phyloP scores from a whole-genome alignment of 345 rosid species.

The Rhizophora apiculata region DNA sequence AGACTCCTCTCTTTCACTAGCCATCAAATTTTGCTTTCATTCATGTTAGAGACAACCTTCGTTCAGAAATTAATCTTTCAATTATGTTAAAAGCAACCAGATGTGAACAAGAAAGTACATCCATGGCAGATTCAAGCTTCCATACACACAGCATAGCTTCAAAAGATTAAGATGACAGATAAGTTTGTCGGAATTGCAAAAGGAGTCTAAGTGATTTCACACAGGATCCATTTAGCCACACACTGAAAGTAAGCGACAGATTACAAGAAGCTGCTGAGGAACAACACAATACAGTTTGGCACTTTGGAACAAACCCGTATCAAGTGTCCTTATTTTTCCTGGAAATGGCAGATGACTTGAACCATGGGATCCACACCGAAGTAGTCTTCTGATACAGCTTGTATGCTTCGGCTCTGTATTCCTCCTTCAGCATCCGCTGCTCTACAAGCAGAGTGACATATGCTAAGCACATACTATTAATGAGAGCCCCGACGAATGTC shows the following conservation, averaged over 20 bases:
- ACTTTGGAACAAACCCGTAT: neutral
- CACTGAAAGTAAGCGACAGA: neutral
- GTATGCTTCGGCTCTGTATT: constrained; percentile 79
- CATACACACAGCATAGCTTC: neutral
- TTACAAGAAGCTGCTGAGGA: constrained; percentile 5
- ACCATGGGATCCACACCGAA: constrained; percentile 93
- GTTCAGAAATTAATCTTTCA: no score
- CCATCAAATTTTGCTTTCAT: no score
- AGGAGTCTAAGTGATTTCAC: constrained; percentile 3
- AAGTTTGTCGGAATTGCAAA: neutral
- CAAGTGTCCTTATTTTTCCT: constrained; percentile 20
- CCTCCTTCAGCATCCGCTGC: constrained; percentile 68
- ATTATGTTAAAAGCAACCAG: neutral
- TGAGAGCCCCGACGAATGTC: constrained; percentile 59
- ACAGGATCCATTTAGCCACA: constrained; percentile 10
- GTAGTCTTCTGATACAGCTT: constrained; percentile 81
- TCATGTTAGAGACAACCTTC: no score
- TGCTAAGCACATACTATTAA: constrained; percentile 70
- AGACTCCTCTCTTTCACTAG: no score
- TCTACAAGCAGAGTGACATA: constrained; percentile 86
- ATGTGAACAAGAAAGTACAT: neutral
- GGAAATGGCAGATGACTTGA: constrained; percentile 40
- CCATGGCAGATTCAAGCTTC: neutral
- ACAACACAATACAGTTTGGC: constrained; percentile 7
- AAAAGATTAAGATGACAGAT: neutral